Evolutionary conservation across 1,284 basidiomycete species (phyloP), one percentile per base, ranked within the genome.

Genomic region (Cryptococcus sp.): DNA sequence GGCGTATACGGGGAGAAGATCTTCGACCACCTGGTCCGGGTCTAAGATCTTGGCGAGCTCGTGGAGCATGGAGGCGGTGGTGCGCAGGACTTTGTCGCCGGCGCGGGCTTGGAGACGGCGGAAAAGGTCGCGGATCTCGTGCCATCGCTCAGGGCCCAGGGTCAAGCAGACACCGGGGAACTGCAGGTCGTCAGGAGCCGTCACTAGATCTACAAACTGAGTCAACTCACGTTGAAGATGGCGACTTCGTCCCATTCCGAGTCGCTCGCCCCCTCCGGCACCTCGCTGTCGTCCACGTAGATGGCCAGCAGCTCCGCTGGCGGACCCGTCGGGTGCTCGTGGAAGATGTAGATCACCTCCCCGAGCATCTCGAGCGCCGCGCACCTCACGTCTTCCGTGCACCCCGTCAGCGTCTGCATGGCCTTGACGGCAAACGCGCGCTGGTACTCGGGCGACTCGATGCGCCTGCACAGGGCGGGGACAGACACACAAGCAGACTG

Each of bases 111-210:
- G 66, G 46, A 97, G 80, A 8, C 82, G 79, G 21, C 82, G 71
- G 76, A 96, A 93, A 43, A 85, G 78, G 6, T 81, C 80, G 28
- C 87, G 84, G 13, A 98, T 78, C 59, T 87, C 83, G n/a, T 73
- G 68, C 94, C 94, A 98, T 45, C 88, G 83, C 2, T 77, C 74
- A 5, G 80, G 77, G 5, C 94, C 94, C 16, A 97, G 80, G 0
- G 93, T 91, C 8, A 94, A 81, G 12, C 86, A 85, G 1, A 98
- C 90, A 12, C 94, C 94, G 18, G 94, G 95, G 68, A 91, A 87
- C 75, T 78, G 58, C 20, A 11, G 35, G 1, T 36, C 20, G 38
- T 28, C 23, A 24, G 45, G 16, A 18, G 13, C n/a, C 21, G 33
- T 37, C 35, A 42, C 23, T 40, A 15, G 39, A 23, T 15, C 13